A percentile compares a stretch with the other conserved stretches of the same genome.
Conservation (phyloP, 805 yeast species). For the Teunomyces pallodes region DNA sequence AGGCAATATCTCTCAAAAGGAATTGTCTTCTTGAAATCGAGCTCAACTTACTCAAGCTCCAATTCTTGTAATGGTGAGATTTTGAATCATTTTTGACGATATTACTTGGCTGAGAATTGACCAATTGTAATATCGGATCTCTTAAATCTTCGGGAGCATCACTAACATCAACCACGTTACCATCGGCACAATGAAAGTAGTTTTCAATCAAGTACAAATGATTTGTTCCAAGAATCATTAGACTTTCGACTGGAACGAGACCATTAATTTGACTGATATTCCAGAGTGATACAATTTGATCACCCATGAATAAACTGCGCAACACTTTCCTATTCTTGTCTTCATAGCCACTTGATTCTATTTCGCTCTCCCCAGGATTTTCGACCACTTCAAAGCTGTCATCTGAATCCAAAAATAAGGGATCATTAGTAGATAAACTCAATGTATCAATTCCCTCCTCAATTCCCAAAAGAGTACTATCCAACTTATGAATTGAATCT, state of each 20-base stretch:
- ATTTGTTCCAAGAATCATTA: slow-evolving; percentile 64
- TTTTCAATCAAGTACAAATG: slow-evolving; percentile 69
- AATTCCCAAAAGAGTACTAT: slow-evolving; percentile 11
- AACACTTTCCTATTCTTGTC: slow-evolving; percentile 76
- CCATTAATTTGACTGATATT: slow-evolving; percentile 77
- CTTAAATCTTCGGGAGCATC: slow-evolving; percentile 62
- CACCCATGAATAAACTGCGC: slow-evolving; percentile 66
- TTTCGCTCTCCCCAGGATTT: slow-evolving; percentile 24
- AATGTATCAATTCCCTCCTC: slow-evolving; percentile 26
- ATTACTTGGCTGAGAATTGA: slow-evolving; percentile 47
- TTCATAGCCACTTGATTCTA: slow-evolving; percentile 31
- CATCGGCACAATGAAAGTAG: slow-evolving; percentile 56
- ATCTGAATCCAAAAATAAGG: slow-evolving; percentile 16
- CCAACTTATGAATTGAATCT: slow-evolving; percentile 14
- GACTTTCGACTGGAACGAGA: slow-evolving; percentile 70
- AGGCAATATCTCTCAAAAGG: slow-evolving; percentile 72
- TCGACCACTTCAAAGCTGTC: slow-evolving; percentile 46
- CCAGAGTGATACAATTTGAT: slow-evolving; percentile 67
- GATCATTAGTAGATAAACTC: slow-evolving; percentile 16
- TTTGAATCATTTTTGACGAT: slow-evolving; percentile 22
- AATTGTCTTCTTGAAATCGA: slow-evolving; percentile 75
- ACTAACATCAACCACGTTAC: slow-evolving; percentile 56
- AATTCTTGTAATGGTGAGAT: slow-evolving; percentile 49
- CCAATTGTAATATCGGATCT: slow-evolving; percentile 67
- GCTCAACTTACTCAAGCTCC: slow-evolving; percentile 60